Conservation (phyloP, 2,329 filamentous ascomycete genomes). For the Xylariaceae sp. region DNA sequence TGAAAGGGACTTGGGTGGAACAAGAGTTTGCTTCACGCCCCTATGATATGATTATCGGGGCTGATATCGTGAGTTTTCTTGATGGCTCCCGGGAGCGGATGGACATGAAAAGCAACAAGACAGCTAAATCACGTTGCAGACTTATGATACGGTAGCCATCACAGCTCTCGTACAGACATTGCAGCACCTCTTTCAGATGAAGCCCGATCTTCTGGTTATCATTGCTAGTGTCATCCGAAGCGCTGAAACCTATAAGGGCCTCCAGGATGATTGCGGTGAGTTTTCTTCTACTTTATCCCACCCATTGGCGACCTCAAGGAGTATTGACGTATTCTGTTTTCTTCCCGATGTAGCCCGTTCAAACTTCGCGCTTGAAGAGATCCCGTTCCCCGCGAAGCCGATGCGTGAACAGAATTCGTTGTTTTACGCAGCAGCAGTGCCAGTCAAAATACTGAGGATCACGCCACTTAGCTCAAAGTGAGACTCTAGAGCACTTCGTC, state of each 20-base stretch:
- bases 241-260: conserved; percentile 54
- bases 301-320: neutral
- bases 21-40: conserved; percentile 21
- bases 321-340: neutral
- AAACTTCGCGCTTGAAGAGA: conserved; percentile 33
- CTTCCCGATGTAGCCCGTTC: conserved; percentile 27
- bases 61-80: conserved; percentile 28
- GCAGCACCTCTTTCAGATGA: conserved; percentile 49
- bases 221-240: conserved; percentile 59
- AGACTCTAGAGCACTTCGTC: neutral
- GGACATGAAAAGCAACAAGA: neutral
- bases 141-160: conserved; percentile 55
- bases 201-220: conserved; percentile 46
- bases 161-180: conserved; percentile 53
- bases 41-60: conserved; percentile 31
- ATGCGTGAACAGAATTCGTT: conserved; percentile 41
- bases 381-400: conserved; percentile 39
- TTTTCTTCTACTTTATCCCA: conserved; percentile 12
- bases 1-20: conserved; percentile 26
- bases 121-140: conserved; percentile 37
- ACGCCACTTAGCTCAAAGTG: conserved; percentile 4
- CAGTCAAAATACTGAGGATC: conserved; percentile 29
- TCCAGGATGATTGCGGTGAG: conserved; percentile 54
- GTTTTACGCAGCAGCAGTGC: conserved; percentile 38
- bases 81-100: too few relatives aligned